These are phyloP conservation scores for Paramecium octaurelia DNA, from an alignment of 73 alveolate species.

Conservation along the genomic window DNA sequence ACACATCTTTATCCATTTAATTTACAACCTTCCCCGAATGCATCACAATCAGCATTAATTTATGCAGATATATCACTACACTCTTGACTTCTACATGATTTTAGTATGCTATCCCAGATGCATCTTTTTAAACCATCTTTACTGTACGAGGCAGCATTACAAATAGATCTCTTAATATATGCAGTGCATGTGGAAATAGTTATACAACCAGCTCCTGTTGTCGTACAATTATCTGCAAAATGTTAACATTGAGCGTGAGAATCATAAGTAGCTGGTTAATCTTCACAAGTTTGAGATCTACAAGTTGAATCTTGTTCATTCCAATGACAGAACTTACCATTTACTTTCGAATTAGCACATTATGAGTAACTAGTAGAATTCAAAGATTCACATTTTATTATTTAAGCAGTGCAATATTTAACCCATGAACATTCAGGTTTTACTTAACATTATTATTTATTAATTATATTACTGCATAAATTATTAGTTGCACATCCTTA, in stretches of 20 bases:
- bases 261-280: neutral
- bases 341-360: neutral
- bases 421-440: neutral
- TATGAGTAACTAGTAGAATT: neutral
- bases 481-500: neutral
- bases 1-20: neutral
- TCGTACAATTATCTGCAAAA: neutral
- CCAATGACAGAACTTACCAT: neutral
- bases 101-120: neutral
- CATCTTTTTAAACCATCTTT: neutral
- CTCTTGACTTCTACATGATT: neutral
- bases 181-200: neutral
- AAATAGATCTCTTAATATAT: neutral
- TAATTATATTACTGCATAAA: neutral
- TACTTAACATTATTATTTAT: neutral
- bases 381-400: neutral
- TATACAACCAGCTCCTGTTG: conserved; percentile 26
- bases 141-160: neutral
- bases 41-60: neutral
- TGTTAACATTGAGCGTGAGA: neutral
- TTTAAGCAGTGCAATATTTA: neutral
- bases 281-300: neutral
- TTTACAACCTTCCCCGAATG: neutral
- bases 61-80: neutral
- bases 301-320: neutral